Evolutionary conservation across 805 yeast genomes (phyloP).

Genomic region (Candida methanosorbosa): DNA sequence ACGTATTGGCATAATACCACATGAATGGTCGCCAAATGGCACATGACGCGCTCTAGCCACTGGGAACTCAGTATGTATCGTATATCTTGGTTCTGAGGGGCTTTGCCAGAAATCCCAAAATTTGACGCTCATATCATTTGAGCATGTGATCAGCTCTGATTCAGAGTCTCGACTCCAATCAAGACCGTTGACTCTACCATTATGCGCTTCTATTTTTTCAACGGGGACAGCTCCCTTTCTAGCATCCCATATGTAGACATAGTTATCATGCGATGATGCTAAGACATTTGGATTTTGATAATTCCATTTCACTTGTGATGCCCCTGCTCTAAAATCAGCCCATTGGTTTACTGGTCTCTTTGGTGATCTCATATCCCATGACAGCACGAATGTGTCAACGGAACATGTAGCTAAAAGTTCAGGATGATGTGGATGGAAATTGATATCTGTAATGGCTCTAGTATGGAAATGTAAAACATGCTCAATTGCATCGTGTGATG

Average conservation of each 20-base stretch:
- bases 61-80: constrained; percentile 70
- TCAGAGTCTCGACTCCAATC: constrained; percentile 64
- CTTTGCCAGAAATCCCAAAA: constrained; percentile 61
- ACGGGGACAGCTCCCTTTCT: constrained; percentile 77
- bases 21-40: constrained; percentile 79
- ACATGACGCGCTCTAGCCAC: constrained; percentile 81
- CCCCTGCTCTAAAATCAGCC: constrained; percentile 95
- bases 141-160: constrained; percentile 65
- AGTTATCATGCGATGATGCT: constrained; percentile 81
- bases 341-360: constrained; percentile 63
- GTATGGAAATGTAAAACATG: constrained; percentile 84
- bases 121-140: constrained; percentile 79
- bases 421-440: constrained; percentile 82
- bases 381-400: constrained; percentile 76
- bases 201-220: constrained; percentile 61
- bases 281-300: constrained; percentile 62
- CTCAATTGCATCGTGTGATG: constrained; percentile 60
- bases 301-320: constrained; percentile 94
- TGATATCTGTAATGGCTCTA: constrained; percentile 92
- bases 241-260: constrained; percentile 80
- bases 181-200: constrained; percentile 81
- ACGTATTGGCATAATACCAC: constrained; percentile 83
- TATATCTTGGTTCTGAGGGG: constrained; percentile 38
- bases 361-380: constrained; percentile 89
- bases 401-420: constrained; percentile 88